Evolutionary conservation across 176 grass and related monocot species (phyloP).

Genomic region (Oryza meridionalis): DNA sequence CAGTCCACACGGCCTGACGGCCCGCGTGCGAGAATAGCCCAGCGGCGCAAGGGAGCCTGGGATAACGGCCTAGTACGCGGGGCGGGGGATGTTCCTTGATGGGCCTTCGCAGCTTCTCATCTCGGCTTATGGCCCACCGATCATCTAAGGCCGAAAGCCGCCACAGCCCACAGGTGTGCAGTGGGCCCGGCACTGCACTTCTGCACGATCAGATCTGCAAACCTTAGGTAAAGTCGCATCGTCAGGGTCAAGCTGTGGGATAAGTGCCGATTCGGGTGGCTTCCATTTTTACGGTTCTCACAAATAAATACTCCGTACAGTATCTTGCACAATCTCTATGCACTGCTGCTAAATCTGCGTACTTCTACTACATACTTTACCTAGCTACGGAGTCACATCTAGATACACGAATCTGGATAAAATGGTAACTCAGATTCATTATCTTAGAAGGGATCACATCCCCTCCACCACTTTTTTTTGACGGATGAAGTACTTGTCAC

Average conservation of each 20-base stretch:
- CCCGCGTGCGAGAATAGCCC: too few relatives aligned
- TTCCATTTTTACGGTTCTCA: not conserved
- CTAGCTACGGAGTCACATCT: too few relatives aligned
- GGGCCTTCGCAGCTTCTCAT: not conserved
- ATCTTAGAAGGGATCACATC: too few relatives aligned
- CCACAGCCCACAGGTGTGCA: not conserved
- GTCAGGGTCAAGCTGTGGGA: not conserved
- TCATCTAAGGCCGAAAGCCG: not conserved
- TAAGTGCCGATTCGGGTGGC: not conserved
- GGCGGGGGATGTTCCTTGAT: not conserved
- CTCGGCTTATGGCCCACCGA: not conserved
- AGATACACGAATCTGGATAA: too few relatives aligned
- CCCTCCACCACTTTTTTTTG: too few relatives aligned
- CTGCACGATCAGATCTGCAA: not conserved
- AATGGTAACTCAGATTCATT: too few relatives aligned
- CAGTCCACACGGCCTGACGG: not conserved
- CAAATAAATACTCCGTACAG: too few relatives aligned
- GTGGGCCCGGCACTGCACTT: not conserved
- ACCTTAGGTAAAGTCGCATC: not conserved
- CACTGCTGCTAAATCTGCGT: not conserved
- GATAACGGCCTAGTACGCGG: too few relatives aligned
- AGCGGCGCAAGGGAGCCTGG: too few relatives aligned
- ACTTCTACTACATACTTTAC: too few relatives aligned
- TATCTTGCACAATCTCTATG: not conserved
- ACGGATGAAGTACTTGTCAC: too few relatives aligned